A percentile compares a stretch with the other conserved stretches of the same genome.
Conservation (phyloP, 2,329 filamentous ascomycete species). For the Paraphaeosphaeria minitans region DNA sequence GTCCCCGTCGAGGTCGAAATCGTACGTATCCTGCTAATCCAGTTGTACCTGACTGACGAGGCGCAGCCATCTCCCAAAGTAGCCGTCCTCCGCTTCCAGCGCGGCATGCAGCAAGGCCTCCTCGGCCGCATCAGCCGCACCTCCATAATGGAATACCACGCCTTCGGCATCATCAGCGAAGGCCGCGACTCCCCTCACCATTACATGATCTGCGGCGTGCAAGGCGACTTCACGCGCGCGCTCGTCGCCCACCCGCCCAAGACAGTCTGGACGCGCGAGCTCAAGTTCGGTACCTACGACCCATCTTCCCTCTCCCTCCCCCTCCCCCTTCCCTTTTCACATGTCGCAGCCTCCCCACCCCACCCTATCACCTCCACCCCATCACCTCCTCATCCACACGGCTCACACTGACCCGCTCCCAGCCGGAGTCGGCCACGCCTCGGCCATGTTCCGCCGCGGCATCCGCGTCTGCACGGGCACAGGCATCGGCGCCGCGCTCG, state of each 20-base stretch:
- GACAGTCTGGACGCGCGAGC: slow-evolving; percentile 41
- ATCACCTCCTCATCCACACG: neutral
- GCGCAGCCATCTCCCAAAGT: slow-evolving; percentile 39
- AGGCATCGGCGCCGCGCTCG: slow-evolving; percentile 43
- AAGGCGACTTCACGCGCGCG: slow-evolving; percentile 43
- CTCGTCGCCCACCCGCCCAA: slow-evolving; percentile 41
- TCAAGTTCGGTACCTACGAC: slow-evolving; percentile 44
- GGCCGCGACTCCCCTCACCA: slow-evolving; percentile 35
- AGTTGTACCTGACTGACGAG: neutral
- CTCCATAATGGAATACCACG: slow-evolving; percentile 46
- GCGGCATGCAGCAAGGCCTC: slow-evolving; percentile 45
- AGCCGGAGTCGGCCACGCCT: slow-evolving; percentile 44
- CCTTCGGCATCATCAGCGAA: slow-evolving; percentile 45
- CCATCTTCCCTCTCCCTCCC: too few relatives aligned
- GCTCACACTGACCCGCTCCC: slow-evolving; percentile 18
- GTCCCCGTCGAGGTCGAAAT: slow-evolving; percentile 43
- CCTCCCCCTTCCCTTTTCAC: neutral
- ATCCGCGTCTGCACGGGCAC: slow-evolving; percentile 45
- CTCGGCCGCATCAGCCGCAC: slow-evolving; percentile 43
- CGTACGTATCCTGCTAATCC: neutral
- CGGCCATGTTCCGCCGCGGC: slow-evolving; percentile 44
- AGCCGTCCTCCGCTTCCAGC: slow-evolving; percentile 39
- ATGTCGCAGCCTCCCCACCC: too few relatives aligned
- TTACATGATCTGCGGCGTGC: slow-evolving; percentile 46
- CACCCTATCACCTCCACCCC: too few relatives aligned